Base-by-base conservation (phyloP, 2,329 filamentous ascomycete species). In the Fusarium newnesense region DNA sequence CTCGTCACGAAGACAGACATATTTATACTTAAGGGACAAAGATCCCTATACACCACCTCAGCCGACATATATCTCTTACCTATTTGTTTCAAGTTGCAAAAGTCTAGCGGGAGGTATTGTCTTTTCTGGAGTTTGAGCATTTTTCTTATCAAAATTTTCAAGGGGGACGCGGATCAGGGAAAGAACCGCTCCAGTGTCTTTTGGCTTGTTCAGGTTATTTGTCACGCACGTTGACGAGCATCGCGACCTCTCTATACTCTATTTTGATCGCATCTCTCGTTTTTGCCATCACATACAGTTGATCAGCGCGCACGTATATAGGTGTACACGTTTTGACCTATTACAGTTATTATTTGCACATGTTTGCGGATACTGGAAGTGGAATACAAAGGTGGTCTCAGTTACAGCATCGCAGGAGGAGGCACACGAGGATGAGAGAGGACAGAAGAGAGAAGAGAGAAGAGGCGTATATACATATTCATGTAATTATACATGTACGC, bases 401-500 rank as follows among this genome's bases (percentile, higher is more conserved):
- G 32, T 46, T 59, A 56, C 34, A 58, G 40, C 43, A 46, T 34
- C 26, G 13, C 40, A 60, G 61, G 52, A 69, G 59, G 34, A 69
- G 44, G 65, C 26, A 42, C 19, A 50, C 16, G 30, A 44, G 40
- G 32, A 32, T 30, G 30, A 47, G 37, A 30, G 64, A 50, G 32
- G 32, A 39, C 24, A n/a, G n/a, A 24, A 32, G 47, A 34, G 32
- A 54, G 47, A 39, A 30, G 36, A 26, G 42, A 52, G 32, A 34
- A 26, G 42, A 57, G 54, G 32, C 63, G 66, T 68, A 74, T 69
- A 67, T 67, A 70, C 62, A 66, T 68, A 75, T 63, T 72, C 50
- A 73, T 62, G 70, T 77, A 75, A 63, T 65, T 71, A 65, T 67
- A 67, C 70, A 60, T 70, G 74, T 73, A 40, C 70, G 65, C 60